Evolutionary conservation across 2,329 filamentous ascomycete species (phyloP), one percentile per base, ranked within the genome.

Genomic region (Epichloe gansuensis): DNA sequence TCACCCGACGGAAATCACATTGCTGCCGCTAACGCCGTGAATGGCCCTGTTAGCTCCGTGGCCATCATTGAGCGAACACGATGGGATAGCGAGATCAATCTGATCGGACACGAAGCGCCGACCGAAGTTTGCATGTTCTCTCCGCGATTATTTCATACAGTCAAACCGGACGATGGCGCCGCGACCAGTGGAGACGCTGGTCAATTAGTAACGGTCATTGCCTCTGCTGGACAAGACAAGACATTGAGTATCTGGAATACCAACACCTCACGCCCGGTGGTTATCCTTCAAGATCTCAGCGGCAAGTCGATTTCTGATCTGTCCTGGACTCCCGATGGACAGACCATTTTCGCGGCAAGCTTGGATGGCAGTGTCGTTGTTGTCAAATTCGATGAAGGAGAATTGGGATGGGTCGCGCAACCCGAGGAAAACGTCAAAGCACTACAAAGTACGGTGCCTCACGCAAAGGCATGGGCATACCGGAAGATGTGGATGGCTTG

Each of bases 81-180:
- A 39, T 98, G 94, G 93, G 90, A 95, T 62, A 90, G 89, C 57
- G 90, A 98, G 63, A 97, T 97, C 71, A 96, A 95, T 66, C 70
- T 98, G 55, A 96, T 98, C 55, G 93, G 93, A 8, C 93, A 98
- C 65, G 93, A 98, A 74, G 91, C 88, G 0, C 93, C 93, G 0
- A 93, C 94, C 0, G 93, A 98, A 70, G 93, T 98, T 3, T 96
- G 91, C 73, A 88, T 93, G 59, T 98, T 98, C 67, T 96, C 93
- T 1, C 94, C 94, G 0, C 78, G 93, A 56, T 72, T 98, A 23
- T 98, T 97, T 63, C 81, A 86, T 54, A 83, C 83, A 13, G 77
- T 80, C 51, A 81, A 89, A 48, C 87, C 86, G 0, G 62, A 71
- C 5, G 72, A 78, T 50, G 73, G 72, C 8, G 75, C 74, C 2